Base-by-base conservation (phyloP, 192 early-diverging fungal species). In the Coemansia sp. region DNA sequence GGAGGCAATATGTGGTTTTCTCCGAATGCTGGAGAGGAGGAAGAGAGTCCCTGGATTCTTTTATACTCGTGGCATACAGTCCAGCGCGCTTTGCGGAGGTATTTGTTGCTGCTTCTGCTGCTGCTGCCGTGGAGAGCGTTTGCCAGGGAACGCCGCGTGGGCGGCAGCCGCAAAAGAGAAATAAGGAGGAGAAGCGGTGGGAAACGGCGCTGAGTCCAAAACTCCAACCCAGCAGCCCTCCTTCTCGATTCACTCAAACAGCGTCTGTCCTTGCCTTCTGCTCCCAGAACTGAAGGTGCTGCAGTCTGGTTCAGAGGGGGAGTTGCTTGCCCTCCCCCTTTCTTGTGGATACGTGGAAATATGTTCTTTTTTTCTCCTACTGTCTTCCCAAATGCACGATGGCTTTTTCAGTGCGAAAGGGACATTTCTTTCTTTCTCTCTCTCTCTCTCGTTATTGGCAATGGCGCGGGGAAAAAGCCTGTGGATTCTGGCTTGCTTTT, bases 401-500 rank as follows among this genome's bases (percentile, higher is more conserved):
- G 32, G 32, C 32, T 32, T 32, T 32, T 32, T 32, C 32, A 32
- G 4, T 32, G 32, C 32, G 20, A 56, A 56, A 50, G 16, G 19
- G 4, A 10, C 14, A 4, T 14, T 25, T 32, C 19, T 19, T 32
- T 10, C 8, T 54, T 22, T 10, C 9, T 7, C 39, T 41, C 3
- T n/a, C n/a, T 10, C 9, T 7, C 39, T 61, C 40, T 37, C 38
- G 19, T 42, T 61, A 38, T 38, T 42, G 25, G 60, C 60, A 37
- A 42, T 72, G 71, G 64, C 71, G 63, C 71, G 64, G 71, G 71
- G 71, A 72, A 72, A 71, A 16, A 55, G 42, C 32, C 44, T 7
- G 50, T 11, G n/a, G 44, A 2, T 32, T 0, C 32, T 32, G 32
- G 2, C 32, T 32, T 32, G 43, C 42, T 42, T 25, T 59, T 38